Evolutionary conservation across 176 grass and related monocot genomes (phyloP).

Genomic region (Carex scoparia): DNA sequence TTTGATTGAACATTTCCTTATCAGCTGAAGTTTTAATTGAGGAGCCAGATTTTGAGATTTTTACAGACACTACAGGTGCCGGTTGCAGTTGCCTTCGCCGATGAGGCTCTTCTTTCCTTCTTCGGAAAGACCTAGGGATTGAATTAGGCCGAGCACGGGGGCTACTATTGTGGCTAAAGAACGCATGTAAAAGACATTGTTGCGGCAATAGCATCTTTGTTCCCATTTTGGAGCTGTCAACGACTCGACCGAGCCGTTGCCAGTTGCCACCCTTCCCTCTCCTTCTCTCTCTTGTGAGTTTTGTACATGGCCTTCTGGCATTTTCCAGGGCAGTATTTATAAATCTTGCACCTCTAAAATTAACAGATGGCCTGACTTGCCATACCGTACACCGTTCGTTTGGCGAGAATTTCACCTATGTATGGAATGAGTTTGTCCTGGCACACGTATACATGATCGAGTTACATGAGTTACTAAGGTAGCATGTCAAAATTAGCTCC

Average conservation of each 20-base stretch:
- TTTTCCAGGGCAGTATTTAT: background rate
- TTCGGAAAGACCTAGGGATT: constrained; percentile 18
- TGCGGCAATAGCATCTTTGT: constrained; percentile 19
- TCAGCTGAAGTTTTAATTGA: background rate
- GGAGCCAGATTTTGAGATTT: constrained; percentile 19
- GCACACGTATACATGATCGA: background rate
- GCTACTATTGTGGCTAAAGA: background rate
- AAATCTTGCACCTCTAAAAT: constrained; percentile 10
- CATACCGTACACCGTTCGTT: constrained; percentile 8
- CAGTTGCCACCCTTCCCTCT: background rate
- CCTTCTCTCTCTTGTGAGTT: background rate
- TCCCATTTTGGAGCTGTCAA: constrained; percentile 12
- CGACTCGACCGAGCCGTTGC: constrained; percentile 20
- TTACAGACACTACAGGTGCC: constrained; percentile 2
- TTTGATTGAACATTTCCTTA: background rate
- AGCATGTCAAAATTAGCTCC: constrained; percentile 8
- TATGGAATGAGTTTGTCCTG: constrained; percentile 12
- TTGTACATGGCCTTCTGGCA: background rate
- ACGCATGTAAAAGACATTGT: constrained; percentile 5
- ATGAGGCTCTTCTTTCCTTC: background rate
- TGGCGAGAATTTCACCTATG: background rate
- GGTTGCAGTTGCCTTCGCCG: background rate
- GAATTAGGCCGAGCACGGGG: background rate
- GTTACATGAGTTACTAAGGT: background rate
- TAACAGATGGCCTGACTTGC: constrained; percentile 8